phyloP scores from a whole-genome alignment of 495 filamentous ascomycete species.

The Penicillium antarcticum region DNA sequence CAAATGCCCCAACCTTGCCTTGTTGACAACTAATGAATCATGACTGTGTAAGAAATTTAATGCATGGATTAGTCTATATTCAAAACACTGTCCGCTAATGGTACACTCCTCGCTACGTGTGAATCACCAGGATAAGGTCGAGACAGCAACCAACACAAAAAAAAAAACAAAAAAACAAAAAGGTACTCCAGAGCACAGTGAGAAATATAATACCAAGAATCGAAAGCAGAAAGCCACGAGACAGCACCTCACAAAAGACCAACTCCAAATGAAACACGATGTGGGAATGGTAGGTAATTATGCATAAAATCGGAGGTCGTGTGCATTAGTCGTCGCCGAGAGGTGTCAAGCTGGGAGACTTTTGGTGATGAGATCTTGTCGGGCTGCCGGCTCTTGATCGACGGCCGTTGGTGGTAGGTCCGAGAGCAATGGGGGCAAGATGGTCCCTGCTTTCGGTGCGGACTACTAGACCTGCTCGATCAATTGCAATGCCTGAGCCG shows the following conservation, averaged over 20 bases:
- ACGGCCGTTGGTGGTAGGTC: slow-evolving; percentile 43
- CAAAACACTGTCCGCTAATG: slow-evolving; percentile 15
- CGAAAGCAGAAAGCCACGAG: slow-evolving; percentile 9
- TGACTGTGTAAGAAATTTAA: neutral
- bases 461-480: slow-evolving; percentile 70
- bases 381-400: slow-evolving; percentile 46
- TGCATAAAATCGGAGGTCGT: slow-evolving; percentile 15
- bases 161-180: slow-evolving; percentile 5
- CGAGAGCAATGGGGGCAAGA: slow-evolving; percentile 42
- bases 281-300: slow-evolving; percentile 6
- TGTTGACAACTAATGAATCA: no score
- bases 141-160: slow-evolving; percentile 11
- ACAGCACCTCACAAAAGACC: slow-evolving; percentile 3
- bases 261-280: slow-evolving; percentile 26
- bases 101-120: slow-evolving; percentile 25
- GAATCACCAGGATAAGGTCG: slow-evolving; percentile 21
- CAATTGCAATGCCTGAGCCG: slow-evolving; percentile 54
- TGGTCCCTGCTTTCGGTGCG: slow-evolving; percentile 81
- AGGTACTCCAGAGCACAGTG: slow-evolving; percentile 29
- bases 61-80: slow-evolving; percentile 27
- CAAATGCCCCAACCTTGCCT: no score
- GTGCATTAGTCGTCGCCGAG: slow-evolving; percentile 38
- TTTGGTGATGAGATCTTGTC: slow-evolving; percentile 38
- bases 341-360: slow-evolving; percentile 41
- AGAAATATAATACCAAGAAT: slow-evolving; percentile 27